Evolutionary conservation across 2,329 filamentous ascomycete genomes (phyloP).

Genomic region (Aureobasidium sp.): DNA sequence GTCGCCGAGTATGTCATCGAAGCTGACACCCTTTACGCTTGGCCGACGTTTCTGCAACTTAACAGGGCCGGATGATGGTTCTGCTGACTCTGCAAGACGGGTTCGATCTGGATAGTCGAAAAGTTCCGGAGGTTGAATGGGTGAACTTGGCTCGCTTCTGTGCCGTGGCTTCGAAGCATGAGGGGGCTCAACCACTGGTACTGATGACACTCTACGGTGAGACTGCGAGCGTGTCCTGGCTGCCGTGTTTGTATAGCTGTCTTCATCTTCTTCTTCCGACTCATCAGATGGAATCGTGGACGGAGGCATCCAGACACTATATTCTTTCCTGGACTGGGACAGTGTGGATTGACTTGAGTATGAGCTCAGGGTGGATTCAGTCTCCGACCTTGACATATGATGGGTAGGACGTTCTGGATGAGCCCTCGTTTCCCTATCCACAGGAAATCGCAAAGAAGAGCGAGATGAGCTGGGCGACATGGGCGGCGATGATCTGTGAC

Average conservation of each 20-base stretch:
- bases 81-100: neutral
- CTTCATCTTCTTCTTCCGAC: constrained; percentile 22
- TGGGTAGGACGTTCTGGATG: neutral
- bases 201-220: constrained; percentile 39
- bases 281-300: constrained; percentile 27
- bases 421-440: neutral
- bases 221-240: constrained; percentile 25
- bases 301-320: constrained; percentile 41
- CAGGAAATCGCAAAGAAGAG: neutral
- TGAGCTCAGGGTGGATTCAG: constrained; percentile 13
- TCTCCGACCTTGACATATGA: neutral
- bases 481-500: constrained; percentile 22
- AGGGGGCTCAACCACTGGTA: constrained; percentile 38
- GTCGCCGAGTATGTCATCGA: neutral
- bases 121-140: constrained; percentile 17
- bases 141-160: constrained; percentile 30
- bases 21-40: constrained; percentile 14
- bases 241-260: constrained; percentile 17
- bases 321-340: constrained; percentile 27
- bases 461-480: constrained; percentile 20
- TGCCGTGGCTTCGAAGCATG: constrained; percentile 36
- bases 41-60: constrained; percentile 25
- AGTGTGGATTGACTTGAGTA: constrained; percentile 18
- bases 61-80: constrained; percentile 24
- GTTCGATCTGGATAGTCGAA: neutral